Evolutionary conservation across 495 filamentous ascomycete species (phyloP).

Genomic region (Tetracladium setigerum): DNA sequence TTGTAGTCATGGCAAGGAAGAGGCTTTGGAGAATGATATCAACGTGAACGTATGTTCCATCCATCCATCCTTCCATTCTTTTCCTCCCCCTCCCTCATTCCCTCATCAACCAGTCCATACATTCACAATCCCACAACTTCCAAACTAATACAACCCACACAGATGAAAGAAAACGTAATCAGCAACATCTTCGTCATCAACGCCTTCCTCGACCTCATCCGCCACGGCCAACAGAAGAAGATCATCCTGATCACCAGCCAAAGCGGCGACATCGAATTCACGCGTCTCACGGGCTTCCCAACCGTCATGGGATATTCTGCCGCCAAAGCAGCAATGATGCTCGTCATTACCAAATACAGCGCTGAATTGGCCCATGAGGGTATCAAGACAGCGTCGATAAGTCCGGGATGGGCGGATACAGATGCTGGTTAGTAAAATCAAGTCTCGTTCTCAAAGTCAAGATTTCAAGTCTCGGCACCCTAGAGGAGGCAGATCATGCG

Average conservation of each 20-base stretch:
- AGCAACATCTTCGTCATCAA: slow-evolving; percentile 36
- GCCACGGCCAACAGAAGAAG: slow-evolving; percentile 34
- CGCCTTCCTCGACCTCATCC: slow-evolving; percentile 34
- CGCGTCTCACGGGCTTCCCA: slow-evolving; percentile 22
- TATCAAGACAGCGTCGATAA: slow-evolving; percentile 26
- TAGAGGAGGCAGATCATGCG: no score
- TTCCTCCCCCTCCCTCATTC: no score
- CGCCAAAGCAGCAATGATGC: slow-evolving; percentile 36
- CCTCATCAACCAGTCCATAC: no score
- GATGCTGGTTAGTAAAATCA: slow-evolving; percentile 16
- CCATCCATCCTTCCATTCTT: not conserved
- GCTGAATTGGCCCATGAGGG: slow-evolving; percentile 23
- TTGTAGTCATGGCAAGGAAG: slow-evolving; percentile 1
- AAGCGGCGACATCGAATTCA: slow-evolving; percentile 30
- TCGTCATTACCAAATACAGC: slow-evolving; percentile 31
- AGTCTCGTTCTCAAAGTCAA: no score
- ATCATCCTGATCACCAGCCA: slow-evolving; percentile 38
- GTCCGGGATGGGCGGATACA: slow-evolving; percentile 27
- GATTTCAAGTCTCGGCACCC: no score
- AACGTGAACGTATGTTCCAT: not conserved
- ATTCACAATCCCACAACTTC: not conserved
- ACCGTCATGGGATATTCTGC: slow-evolving; percentile 24
- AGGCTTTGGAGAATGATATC: slow-evolving; percentile 1
- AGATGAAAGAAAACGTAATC: slow-evolving; percentile 31
- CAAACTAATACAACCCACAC: not conserved